A percentile compares a stretch with the other conserved stretches of the same genome.
Evolutionary conservation across 305 asterid genomes (phyloP).

Genomic region (Rubia balearica): DNA sequence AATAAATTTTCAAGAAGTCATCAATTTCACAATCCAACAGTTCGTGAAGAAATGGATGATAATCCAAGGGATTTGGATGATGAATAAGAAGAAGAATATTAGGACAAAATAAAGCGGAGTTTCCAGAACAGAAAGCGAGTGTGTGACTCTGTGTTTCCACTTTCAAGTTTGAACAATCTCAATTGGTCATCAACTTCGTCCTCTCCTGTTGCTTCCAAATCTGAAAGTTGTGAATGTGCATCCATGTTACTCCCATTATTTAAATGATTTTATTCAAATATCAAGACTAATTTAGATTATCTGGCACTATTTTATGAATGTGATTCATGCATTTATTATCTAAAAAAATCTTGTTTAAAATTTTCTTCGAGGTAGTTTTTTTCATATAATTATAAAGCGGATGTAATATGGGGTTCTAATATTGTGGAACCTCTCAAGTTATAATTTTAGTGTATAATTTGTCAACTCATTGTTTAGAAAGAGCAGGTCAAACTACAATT

Average conservation of each 20-base stretch:
- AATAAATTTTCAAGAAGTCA: conserved; percentile 19
- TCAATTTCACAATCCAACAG: conserved; percentile 1
- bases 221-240: background rate
- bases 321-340: too few relatives aligned
- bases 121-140: conserved; percentile 14
- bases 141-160: background rate
- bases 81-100: too few relatives aligned
- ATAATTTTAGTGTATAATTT: too few relatives aligned
- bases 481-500: too few relatives aligned
- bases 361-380: too few relatives aligned
- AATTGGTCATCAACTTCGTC: background rate
- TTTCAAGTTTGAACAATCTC: background rate
- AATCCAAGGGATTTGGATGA: background rate
- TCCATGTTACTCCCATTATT: background rate
- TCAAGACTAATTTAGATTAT: background rate
- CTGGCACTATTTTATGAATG: too few relatives aligned
- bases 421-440: too few relatives aligned
- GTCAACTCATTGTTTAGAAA: too few relatives aligned
- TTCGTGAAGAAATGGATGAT: background rate
- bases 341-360: too few relatives aligned
- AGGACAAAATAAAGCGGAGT: conserved; percentile 11
- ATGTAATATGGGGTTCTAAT: too few relatives aligned
- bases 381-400: too few relatives aligned
- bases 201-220: background rate
- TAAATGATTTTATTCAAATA: too few relatives aligned